Conservation (phyloP, 75 land plant species). For the Sequoiadendron giganteum region DNA sequence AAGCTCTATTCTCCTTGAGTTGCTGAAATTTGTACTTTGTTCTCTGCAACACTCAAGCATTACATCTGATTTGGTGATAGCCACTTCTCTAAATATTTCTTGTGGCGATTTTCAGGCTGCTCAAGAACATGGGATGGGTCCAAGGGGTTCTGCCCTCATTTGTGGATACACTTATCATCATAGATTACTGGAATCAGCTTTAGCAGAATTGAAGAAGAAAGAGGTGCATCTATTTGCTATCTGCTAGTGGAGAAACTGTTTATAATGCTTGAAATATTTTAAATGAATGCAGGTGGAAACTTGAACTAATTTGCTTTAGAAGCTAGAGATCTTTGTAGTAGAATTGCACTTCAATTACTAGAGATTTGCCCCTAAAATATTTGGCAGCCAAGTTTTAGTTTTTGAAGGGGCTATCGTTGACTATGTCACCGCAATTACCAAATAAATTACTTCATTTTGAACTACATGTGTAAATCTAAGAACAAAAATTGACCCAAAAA, state of each 20-base stretch:
- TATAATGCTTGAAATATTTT: not conserved
- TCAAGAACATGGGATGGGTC: conserved; percentile 92
- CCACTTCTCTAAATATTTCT: not conserved
- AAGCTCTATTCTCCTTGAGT: not conserved
- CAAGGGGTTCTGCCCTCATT: conserved; percentile 90
- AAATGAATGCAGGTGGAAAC: not conserved
- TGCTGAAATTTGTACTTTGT: not conserved
- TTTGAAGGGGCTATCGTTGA: not conserved
- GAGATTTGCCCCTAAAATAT: not conserved
- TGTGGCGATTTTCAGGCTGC: conserved; percentile 57
- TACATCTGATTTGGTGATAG: not conserved
- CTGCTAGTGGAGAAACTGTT: not conserved
- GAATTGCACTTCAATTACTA: not conserved
- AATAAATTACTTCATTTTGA: not conserved
- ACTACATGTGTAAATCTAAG: not conserved
- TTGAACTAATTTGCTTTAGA: not conserved
- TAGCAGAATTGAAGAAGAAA: conserved; percentile 89
- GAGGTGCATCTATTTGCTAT: conserved; percentile 54
- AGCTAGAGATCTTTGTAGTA: not conserved
- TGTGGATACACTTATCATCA: conserved; percentile 95
- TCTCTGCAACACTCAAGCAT: not conserved
- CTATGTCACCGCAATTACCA: not conserved
- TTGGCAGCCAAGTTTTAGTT: conserved; percentile 1
- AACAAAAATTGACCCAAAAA: not conserved
- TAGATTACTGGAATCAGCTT: conserved; percentile 64